These are phyloP conservation scores for Noccaea caerulescens DNA, from an alignment of 345 rosid genomes.

Conservation along the genomic window DNA sequence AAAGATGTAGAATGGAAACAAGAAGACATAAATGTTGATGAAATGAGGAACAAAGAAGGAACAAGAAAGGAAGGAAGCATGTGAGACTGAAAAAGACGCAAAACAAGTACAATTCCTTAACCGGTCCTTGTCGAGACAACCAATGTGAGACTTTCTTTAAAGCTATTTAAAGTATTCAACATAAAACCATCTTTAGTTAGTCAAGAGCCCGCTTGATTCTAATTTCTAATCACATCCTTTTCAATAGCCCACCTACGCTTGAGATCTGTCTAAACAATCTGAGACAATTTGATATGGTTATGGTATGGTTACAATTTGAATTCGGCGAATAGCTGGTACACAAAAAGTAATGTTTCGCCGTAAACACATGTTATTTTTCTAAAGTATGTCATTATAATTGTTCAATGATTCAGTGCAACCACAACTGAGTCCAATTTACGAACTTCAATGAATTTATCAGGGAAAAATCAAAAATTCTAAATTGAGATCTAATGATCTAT, in stretches of 20 bases:
- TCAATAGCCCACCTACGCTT: conserved; percentile 1
- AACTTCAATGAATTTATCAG: background rate
- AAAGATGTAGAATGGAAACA: conserved; percentile 36
- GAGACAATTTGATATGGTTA: conserved; percentile 4
- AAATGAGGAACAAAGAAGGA: conserved; percentile 43
- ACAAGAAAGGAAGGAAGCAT: conserved; percentile 44
- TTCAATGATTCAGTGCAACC: background rate
- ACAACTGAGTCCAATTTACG: background rate
- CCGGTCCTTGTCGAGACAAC: conserved; percentile 41
- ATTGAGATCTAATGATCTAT: background rate
- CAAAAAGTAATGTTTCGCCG: background rate
- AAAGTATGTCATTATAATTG: background rate
- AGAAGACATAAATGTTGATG: conserved; percentile 40
- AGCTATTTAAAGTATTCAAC: background rate
- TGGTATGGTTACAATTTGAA: background rate
- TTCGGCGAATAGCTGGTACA: background rate
- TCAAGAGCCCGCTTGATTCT: background rate
- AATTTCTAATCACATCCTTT: conserved; percentile 14
- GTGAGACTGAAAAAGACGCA: conserved; percentile 43
- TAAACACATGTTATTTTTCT: background rate
- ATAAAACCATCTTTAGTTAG: background rate
- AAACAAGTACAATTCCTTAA: conserved; percentile 40
- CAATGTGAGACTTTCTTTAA: conserved; percentile 33
- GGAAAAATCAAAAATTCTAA: background rate
- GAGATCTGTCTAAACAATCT: conserved; percentile 6